phyloP scores from a whole-genome alignment of 2,329 filamentous ascomycete genomes.

The Cladosporium austrohemisphaericum region DNA sequence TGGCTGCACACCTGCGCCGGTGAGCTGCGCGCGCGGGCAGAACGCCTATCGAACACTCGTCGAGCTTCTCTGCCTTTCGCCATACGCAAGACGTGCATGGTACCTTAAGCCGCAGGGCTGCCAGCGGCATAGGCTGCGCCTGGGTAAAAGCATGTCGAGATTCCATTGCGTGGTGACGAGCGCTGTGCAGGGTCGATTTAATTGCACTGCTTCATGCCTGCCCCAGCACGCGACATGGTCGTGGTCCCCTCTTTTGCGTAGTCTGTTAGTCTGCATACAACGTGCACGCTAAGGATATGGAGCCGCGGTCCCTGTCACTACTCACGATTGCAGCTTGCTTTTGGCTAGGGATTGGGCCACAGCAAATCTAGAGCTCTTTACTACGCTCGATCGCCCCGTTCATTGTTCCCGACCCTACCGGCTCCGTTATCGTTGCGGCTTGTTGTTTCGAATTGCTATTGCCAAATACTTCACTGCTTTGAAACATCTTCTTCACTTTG shows the following conservation, averaged over 20 bases:
- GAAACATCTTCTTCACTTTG: not conserved
- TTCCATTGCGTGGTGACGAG: conserved; percentile 2
- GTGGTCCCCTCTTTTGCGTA: conserved; percentile 6
- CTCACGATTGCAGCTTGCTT: conserved; percentile 13
- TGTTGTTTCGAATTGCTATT: not conserved
- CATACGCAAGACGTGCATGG: conserved; percentile 12
- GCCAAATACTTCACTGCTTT: not conserved
- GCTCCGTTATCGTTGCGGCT: not conserved
- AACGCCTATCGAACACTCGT: conserved; percentile 8
- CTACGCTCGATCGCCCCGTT: conserved; percentile 1
- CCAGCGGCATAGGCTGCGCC: too few relatives aligned
- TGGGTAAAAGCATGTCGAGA: too few relatives aligned
- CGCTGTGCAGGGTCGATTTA: not conserved
- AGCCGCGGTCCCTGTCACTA: conserved; percentile 13
- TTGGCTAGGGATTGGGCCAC: conserved; percentile 10
- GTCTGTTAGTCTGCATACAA: conserved; percentile 7
- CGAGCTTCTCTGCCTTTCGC: not conserved
- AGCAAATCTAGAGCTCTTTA: conserved; percentile 13
- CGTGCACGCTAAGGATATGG: conserved; percentile 10
- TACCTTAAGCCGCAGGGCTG: conserved; percentile 14
- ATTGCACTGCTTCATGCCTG: conserved; percentile 3
- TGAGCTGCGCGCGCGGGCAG: conserved; percentile 8
- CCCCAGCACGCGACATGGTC: conserved; percentile 6
- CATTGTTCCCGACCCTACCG: not conserved
- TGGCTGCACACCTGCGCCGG: conserved; percentile 4